Evolutionary conservation across 176 grass and related monocot genomes (phyloP).

Genomic region (Panicum miliaceum): DNA sequence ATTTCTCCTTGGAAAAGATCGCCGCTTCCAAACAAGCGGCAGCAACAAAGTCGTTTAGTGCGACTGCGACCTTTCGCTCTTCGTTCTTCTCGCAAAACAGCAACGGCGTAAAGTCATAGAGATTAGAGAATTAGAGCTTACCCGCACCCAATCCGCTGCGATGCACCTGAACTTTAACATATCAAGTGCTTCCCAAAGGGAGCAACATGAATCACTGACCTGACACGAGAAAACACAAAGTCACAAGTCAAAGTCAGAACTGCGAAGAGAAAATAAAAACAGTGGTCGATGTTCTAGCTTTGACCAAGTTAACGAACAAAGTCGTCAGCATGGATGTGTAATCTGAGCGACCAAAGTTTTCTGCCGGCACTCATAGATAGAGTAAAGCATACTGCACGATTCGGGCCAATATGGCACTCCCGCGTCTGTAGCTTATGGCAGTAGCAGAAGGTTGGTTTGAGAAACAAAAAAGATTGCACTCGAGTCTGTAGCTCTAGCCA

Average conservation of each 20-base stretch:
- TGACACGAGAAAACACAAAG: not conserved
- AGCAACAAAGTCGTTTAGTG: not conserved
- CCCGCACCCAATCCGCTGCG: not conserved
- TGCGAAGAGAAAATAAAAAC: not conserved
- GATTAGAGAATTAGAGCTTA: no score
- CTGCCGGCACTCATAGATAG: no score
- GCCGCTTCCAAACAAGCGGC: not conserved
- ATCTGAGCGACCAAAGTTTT: no score
- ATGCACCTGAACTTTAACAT: not conserved
- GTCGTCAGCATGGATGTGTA: conserved; percentile 31
- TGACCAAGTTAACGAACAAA: not conserved
- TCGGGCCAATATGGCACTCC: no score
- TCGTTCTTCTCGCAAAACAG: no score
- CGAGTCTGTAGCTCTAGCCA: not conserved
- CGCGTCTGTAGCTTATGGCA: not conserved
- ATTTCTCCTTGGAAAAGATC: not conserved
- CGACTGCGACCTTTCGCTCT: not conserved
- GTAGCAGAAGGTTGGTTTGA: not conserved
- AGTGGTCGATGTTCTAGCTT: not conserved
- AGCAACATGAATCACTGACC: not conserved
- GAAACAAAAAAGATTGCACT: not conserved
- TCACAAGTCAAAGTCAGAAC: not conserved
- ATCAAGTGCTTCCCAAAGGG: not conserved
- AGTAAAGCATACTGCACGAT: no score
- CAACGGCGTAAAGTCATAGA: not conserved